phyloP scores from a whole-genome alignment of 352 stramenopile species.

The Phytophthora capsici region DNA sequence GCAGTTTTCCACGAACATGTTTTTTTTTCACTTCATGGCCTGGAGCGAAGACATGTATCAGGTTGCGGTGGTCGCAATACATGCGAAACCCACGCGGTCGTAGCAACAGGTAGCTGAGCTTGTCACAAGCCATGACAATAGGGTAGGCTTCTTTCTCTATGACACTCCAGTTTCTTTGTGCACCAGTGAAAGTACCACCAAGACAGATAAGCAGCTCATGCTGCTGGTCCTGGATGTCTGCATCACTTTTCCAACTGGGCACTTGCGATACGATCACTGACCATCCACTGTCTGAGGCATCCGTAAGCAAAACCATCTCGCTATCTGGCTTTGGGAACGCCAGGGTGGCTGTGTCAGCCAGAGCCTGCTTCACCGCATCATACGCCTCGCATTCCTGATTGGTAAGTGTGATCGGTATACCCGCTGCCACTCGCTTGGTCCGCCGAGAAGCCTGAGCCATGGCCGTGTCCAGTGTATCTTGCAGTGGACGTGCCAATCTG shows the following conservation, averaged over 20 bases:
- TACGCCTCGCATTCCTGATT: conserved; percentile 8
- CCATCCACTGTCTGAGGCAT: not conserved
- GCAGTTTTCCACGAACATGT: not conserved
- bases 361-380: conserved; percentile 6
- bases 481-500: not conserved
- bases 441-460: not conserved
- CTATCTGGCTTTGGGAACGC: conserved; percentile 18
- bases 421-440: conserved; percentile 8
- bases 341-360: conserved; percentile 13
- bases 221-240: conserved; percentile 11
- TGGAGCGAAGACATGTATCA: not conserved
- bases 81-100: not conserved
- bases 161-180: conserved; percentile 15
- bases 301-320: conserved; percentile 2
- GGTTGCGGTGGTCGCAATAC: not conserved
- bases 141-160: not conserved
- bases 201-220: conserved; percentile 14
- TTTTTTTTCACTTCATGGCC: not conserved
- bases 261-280: conserved; percentile 3
- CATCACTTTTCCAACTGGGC: conserved; percentile 5
- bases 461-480: not conserved
- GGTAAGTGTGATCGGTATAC: conserved; percentile 10
- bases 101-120: not conserved
- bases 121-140: not conserved
- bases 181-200: conserved; percentile 8